Percentiles rank a stretch among this genome's conserved stretches.
These are phyloP conservation scores for Solanum habrochaites DNA, from an alignment of 257 asterid species.

Conservation along the genomic window DNA sequence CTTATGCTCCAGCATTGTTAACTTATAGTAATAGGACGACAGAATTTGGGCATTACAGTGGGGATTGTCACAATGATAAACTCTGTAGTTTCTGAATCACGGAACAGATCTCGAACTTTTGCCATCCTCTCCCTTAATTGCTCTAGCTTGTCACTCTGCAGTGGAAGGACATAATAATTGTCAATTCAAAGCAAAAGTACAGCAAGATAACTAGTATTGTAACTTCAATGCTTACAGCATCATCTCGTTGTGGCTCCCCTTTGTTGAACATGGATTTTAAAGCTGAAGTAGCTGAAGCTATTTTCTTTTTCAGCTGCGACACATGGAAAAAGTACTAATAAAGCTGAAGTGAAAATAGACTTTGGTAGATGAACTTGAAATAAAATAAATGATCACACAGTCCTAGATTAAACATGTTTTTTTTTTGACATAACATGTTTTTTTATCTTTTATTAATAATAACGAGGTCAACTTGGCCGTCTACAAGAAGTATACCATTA, in stretches of 20 bases:
- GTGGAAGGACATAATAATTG: neutral
- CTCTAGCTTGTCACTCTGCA: slow-evolving; percentile 54
- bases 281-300: slow-evolving; percentile 62
- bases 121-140: slow-evolving; percentile 49
- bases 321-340: neutral
- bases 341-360: neutral
- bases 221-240: slow-evolving; percentile 23
- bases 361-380: neutral
- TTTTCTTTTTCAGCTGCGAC: slow-evolving; percentile 52
- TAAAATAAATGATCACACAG: neutral
- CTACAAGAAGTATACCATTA: neutral
- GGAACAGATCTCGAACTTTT: slow-evolving; percentile 72
- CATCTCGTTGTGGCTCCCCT: slow-evolving; percentile 38
- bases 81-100: slow-evolving; percentile 47
- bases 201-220: neutral
- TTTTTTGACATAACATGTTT: no score
- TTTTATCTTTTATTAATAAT: no score
- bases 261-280: slow-evolving; percentile 45
- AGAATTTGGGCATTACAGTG: slow-evolving; percentile 30
- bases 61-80: slow-evolving; percentile 72
- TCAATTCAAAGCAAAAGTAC: neutral
- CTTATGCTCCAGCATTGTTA: neutral
- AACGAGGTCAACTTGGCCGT: neutral
- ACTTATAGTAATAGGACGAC: neutral
- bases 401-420: neutral